Base-by-base conservation (phyloP, 306 rosid species). In the Aeschynomene evenia region DNA sequence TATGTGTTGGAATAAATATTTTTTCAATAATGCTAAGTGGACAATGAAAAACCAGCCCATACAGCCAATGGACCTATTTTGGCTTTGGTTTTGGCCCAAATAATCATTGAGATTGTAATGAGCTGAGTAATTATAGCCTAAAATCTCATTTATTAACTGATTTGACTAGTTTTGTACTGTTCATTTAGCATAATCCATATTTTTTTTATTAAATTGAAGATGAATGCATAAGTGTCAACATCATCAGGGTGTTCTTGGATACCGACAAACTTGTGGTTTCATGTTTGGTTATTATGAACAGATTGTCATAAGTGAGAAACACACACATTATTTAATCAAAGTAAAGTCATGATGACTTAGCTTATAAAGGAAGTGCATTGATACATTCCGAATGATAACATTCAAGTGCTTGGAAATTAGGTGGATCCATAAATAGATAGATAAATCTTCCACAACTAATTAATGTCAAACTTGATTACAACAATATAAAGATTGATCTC, bases 241-340 rank as follows among this genome's bases (percentile, higher is more conserved):
- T 15, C 24, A 57, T 7, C 42, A 29, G 13, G 19, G n/a, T 56
- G 6, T n/a, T 29, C 42, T 29, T 12, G 7, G 12, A 4, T 45
- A 45, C 51, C 51, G n/a, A 45, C 63, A 15, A 3, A 15, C 6
- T 14, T n/a, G 63, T 7, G 2, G 13, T 28, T n/a, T 58, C 26
- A 14, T 57, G 23, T 29, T 23, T 53, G 34, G 33, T 53, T 9
- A 24, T 4, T n/a, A 53, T 12, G 22, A 16, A 26, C 62, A 55
- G 11, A 34, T 9, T 2, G 26, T 16, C 23, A 4, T 9, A 55
- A n/a, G 26, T 1, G 7, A 33, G 12, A 46, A 34, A 71, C 14
- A 46, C 22, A 31, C 21, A 39, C 20, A 56, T 23, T 19, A 58
- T 68, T 70, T 51, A 77, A 49, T 72, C 3, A 14, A 45, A 73